Conservation (phyloP, 495 filamentous ascomycete species). For the Emericellopsis terricola region DNA sequence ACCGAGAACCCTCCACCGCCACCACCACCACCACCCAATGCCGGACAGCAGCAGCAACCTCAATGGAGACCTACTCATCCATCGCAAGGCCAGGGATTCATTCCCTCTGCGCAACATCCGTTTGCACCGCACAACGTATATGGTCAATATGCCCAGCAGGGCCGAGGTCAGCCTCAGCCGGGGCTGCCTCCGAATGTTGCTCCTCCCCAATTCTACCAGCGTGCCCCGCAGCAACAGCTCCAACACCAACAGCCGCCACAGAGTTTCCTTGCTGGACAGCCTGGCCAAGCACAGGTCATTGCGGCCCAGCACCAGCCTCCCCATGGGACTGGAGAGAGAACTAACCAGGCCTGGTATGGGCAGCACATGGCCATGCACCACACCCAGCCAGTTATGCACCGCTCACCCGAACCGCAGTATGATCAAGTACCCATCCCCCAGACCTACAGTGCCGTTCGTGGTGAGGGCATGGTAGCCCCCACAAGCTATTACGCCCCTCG, state of each 20-base stretch:
- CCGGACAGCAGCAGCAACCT: neutral
- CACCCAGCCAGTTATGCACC: slow-evolving; percentile 1
- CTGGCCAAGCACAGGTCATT: slow-evolving; percentile 5
- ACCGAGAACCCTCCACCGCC: neutral
- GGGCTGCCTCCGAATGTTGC: slow-evolving; percentile 1
- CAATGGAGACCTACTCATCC: neutral
- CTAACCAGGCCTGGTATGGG: neutral
- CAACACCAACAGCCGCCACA: neutral
- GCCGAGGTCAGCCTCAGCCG: too few species aligned
- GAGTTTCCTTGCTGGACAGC: slow-evolving; percentile 4
- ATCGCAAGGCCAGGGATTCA: too few species aligned
- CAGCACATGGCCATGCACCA: slow-evolving; percentile 3
- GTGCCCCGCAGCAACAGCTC: slow-evolving; percentile 4
- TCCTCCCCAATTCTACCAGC: slow-evolving; percentile 3
- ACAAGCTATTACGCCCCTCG: neutral
- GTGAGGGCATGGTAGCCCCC: slow-evolving; percentile 18
- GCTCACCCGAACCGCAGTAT: slow-evolving; percentile 18
- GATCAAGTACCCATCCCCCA: slow-evolving; percentile 26
- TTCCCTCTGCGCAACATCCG: neutral
- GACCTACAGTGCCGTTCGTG: slow-evolving; percentile 25
- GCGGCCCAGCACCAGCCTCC: slow-evolving; percentile 1
- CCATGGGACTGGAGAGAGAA: neutral
- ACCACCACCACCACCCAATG: neutral
- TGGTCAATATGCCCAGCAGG: neutral
- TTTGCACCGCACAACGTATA: neutral